Conservation (phyloP, 371 early-diverging fungal species). For the Mortierella sp. region DNA sequence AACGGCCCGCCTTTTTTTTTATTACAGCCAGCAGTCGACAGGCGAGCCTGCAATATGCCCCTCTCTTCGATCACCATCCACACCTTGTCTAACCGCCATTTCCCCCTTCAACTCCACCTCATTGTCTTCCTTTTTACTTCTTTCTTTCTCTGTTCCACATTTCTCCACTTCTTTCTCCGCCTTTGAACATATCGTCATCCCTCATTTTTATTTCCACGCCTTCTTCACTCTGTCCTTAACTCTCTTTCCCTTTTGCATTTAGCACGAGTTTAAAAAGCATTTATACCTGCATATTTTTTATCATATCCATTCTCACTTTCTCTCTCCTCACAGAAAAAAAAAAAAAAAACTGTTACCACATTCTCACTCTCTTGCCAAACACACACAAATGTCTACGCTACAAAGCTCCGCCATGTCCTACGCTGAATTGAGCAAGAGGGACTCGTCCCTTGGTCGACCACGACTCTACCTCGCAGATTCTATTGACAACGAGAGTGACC, state of each 20-base stretch:
- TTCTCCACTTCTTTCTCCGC: too few relatives aligned
- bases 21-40: not conserved
- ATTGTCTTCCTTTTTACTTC: not conserved
- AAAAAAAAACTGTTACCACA: too few relatives aligned
- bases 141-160: not conserved
- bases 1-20: not conserved
- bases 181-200: not conserved
- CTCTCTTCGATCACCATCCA: not conserved
- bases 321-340: not conserved
- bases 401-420: conserved; percentile 5
- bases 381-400: conserved; percentile 12
- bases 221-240: not conserved
- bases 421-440: not conserved
- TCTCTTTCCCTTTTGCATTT: conserved; percentile 5
- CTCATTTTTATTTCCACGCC: not conserved
- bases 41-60: not conserved
- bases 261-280: not conserved
- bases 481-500: not conserved
- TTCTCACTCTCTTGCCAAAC: not conserved
- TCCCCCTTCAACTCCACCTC: not conserved
- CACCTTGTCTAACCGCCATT: not conserved
- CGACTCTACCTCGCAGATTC: not conserved
- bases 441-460: conserved; percentile 12
- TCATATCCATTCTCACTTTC: not conserved
- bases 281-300: not conserved